Evolutionary conservation across 2,329 filamentous ascomycete species (phyloP), one percentile per base, ranked within the genome.

Genomic region (Dactylonectria macrodidyma): DNA sequence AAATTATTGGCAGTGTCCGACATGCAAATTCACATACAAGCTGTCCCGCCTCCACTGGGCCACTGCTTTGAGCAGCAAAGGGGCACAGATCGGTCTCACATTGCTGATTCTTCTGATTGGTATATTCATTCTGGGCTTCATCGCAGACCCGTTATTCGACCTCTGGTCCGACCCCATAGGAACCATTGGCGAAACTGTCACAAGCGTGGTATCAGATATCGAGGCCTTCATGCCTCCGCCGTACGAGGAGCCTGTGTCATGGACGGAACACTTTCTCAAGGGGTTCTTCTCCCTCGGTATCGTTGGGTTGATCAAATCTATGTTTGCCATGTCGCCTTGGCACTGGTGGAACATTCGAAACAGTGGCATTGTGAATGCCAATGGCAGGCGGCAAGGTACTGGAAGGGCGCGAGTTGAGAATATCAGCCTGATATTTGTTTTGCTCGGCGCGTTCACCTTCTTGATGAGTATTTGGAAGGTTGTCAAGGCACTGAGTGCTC

Each of bases 61-160:
- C 26, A 87, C 88, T 34, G 90, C 90, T 82, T 84, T 95, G 58
- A 89, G 88, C 77, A 93, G 90, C 83, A 86, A 86, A 72, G 80
- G 88, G 62, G 85, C 92, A 5, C 92, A 97, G 77, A 83, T 94
- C 34, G 78, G 82, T 1, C 84, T 98, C 73, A 98, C 95, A 1
- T 73, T 93, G 2, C 57, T 86, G 22, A 92, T 97, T 70, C 88
- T 98, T 71, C 65, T 94, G 41, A 69, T 91, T 50, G 87, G 91
- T 59, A 87, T 97, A 30, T 98, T 97, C 77, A 34, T 93, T 1
- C 89, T 98, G 63, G 96, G 96, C 48, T 98, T 98, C 76, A 83
- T 98, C 72, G 95, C 95, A 67, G 95, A 98, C 80, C 95, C 95
- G 1, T 94, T 98, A 67, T 92, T 98, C 79, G 93, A 95, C 74